phyloP scores from a whole-genome alignment of 164 flowering plant species.

The Chimonanthus salicifolius region DNA sequence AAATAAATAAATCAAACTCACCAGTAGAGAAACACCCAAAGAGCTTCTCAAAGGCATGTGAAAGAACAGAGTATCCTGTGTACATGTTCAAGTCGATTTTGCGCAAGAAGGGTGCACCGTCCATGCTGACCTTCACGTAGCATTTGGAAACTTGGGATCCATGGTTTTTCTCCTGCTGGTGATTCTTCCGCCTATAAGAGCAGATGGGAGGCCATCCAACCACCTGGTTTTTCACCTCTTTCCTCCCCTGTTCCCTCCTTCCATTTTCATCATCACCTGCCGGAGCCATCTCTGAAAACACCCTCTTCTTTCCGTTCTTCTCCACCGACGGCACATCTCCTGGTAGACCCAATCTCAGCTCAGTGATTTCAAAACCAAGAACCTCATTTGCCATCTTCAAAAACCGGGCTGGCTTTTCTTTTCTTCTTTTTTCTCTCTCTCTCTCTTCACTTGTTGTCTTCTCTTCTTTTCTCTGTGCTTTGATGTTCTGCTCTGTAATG shows the following conservation, averaged over 20 bases:
- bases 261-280: background rate
- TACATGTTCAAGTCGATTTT: constrained; percentile 55
- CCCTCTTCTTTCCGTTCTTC: constrained; percentile 60
- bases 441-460: no score
- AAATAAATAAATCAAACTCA: background rate
- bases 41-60: constrained; percentile 45
- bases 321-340: constrained; percentile 20
- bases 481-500: no score
- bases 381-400: constrained; percentile 23
- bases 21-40: constrained; percentile 21
- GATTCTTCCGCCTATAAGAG: constrained; percentile 48
- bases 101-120: constrained; percentile 71
- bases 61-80: constrained; percentile 48
- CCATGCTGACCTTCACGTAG: constrained; percentile 85
- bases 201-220: constrained; percentile 97
- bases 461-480: no score
- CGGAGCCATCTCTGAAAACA: constrained; percentile 35
- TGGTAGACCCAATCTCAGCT: constrained; percentile 74
- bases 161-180: constrained; percentile 13
- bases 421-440: background rate
- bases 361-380: constrained; percentile 66
- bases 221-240: constrained; percentile 29
- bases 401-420: no score
- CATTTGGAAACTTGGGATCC: constrained; percentile 13
- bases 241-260: constrained; percentile 16